A percentile compares a stretch with the other conserved stretches of the same genome.
phyloP scores from a whole-genome alignment of 352 stramenopile species.

The Phytophthora lateralis region DNA sequence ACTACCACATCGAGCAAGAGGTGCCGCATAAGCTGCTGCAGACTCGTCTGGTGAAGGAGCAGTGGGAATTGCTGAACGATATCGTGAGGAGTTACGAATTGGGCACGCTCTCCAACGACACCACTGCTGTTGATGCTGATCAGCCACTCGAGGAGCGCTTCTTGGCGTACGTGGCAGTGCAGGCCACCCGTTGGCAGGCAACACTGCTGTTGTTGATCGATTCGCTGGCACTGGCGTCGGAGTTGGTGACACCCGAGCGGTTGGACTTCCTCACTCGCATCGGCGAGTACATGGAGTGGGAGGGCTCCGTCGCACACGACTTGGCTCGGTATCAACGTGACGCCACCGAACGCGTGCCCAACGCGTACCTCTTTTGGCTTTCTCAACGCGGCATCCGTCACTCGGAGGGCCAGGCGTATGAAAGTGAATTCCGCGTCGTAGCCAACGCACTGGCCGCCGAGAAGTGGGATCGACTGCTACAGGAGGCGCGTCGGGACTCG shows the following conservation, averaged over 20 bases:
- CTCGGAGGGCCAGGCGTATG: slow-evolving; percentile 40
- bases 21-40: slow-evolving; percentile 64
- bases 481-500: slow-evolving; percentile 35
- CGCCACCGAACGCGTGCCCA: slow-evolving; percentile 64
- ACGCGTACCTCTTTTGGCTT: slow-evolving; percentile 83
- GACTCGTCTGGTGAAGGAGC: slow-evolving; percentile 60
- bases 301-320: slow-evolving; percentile 84
- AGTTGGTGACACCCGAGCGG: slow-evolving; percentile 60
- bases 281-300: slow-evolving; percentile 87
- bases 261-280: slow-evolving; percentile 69
- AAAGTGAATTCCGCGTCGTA: slow-evolving; percentile 55
- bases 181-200: slow-evolving; percentile 84
- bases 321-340: slow-evolving; percentile 71
- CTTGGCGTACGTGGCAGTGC: slow-evolving; percentile 64
- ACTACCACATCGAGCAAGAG: slow-evolving; percentile 89
- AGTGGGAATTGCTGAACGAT: slow-evolving; percentile 60
- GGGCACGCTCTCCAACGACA: slow-evolving; percentile 24
- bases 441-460: slow-evolving; percentile 35
- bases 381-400: slow-evolving; percentile 42
- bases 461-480: slow-evolving; percentile 57
- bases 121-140: neutral
- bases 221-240: slow-evolving; percentile 59
- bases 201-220: slow-evolving; percentile 84
- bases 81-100: slow-evolving; percentile 77
- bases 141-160: slow-evolving; percentile 42